These are phyloP conservation scores for Xanthoceras sorbifolium DNA, from an alignment of 345 rosid species.

Conservation along the genomic window DNA sequence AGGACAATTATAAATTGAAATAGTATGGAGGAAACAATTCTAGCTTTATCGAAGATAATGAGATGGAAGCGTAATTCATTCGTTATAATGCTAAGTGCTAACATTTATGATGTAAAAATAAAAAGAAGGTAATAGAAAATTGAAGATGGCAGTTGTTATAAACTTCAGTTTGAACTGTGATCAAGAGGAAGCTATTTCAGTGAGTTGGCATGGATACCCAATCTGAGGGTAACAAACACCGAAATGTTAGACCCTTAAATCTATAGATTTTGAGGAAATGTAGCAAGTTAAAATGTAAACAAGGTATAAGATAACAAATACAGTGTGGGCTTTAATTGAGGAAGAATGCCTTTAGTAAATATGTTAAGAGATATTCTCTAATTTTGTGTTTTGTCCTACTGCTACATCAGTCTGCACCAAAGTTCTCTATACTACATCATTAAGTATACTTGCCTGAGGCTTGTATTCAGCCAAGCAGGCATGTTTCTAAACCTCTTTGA, in stretches of 20 bases:
- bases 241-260: neutral
- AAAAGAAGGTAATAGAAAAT: neutral
- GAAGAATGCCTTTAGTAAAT: neutral
- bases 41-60: neutral
- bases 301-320: too few relatives aligned
- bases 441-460: neutral
- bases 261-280: neutral
- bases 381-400: neutral
- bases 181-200: neutral
- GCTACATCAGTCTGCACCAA: neutral
- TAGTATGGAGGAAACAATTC: neutral
- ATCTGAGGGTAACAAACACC: neutral
- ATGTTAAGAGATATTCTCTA: neutral
- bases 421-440: neutral
- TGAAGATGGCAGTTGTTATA: neutral
- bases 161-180: neutral
- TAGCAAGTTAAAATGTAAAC: neutral
- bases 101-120: neutral
- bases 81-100: neutral
- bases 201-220: neutral
- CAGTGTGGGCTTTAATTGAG: neutral
- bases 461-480: neutral
- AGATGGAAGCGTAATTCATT: neutral
- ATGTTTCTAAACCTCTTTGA: too few relatives aligned
- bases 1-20: conserved; percentile 1